These are phyloP conservation scores for Narthecium ossifragum DNA, from an alignment of 106 monocot species.

Conservation along the genomic window DNA sequence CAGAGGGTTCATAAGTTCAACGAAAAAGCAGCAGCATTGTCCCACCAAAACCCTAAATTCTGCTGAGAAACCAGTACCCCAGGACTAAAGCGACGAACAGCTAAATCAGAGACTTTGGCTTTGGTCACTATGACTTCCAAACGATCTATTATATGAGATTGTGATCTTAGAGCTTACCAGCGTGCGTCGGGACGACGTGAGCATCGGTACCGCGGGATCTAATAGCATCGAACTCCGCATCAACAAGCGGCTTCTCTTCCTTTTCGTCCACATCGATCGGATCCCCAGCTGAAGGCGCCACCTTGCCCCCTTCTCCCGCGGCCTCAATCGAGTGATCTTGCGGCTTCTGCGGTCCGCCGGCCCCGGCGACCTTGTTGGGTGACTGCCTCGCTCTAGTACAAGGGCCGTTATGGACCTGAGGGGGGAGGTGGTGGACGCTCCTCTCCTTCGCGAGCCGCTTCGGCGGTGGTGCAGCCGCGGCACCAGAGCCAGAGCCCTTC, in stretches of 20 bases:
- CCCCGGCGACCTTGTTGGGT: slow-evolving; percentile 49
- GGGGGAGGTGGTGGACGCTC: slow-evolving; percentile 30
- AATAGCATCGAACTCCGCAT: slow-evolving; percentile 68
- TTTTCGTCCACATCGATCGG: slow-evolving; percentile 21
- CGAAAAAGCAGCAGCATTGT: not conserved
- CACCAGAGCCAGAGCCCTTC: slow-evolving; percentile 19
- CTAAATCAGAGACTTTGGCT: not conserved
- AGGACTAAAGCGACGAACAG: not conserved
- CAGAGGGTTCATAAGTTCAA: not conserved
- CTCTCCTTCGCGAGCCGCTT: slow-evolving; percentile 77
- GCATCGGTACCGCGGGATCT: slow-evolving; percentile 47
- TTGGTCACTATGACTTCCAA: too few relatives aligned
- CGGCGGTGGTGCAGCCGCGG: slow-evolving; percentile 24
- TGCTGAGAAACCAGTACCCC: not conserved
- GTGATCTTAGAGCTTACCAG: slow-evolving; percentile 55
- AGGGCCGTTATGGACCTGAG: slow-evolving; percentile 52
- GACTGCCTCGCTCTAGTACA: slow-evolving; percentile 70
- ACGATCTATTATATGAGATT: too few relatives aligned
- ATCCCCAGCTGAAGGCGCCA: slow-evolving; percentile 7
- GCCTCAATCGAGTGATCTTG: not conserved
- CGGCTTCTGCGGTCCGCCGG: slow-evolving; percentile 3
- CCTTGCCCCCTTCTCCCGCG: not conserved
- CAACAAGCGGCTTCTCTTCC: slow-evolving; percentile 50
- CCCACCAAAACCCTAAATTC: not conserved
- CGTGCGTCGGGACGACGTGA: slow-evolving; percentile 79